phyloP scores from a whole-genome alignment of 2,329 filamentous ascomycete genomes.

The Fusarium xylarioides region DNA sequence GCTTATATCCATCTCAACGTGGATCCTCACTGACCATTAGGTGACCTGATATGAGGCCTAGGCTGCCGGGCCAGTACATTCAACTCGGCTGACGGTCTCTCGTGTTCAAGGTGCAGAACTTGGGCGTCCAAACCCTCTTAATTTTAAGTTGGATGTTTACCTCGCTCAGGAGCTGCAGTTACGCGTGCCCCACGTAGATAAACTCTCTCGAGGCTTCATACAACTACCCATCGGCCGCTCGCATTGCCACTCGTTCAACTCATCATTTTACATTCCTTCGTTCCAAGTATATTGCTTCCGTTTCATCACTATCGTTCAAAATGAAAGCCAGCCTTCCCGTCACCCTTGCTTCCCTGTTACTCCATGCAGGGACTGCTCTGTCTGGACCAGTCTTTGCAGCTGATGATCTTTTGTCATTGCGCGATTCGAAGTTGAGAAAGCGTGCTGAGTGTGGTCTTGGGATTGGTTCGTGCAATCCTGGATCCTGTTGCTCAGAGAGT shows the following conservation, averaged over 20 bases:
- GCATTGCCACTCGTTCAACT: conserved; percentile 23
- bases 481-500: conserved; percentile 50
- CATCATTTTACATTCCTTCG: neutral
- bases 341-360: conserved; percentile 27
- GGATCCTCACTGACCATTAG: neutral
- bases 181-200: conserved; percentile 37
- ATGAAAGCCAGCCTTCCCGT: conserved; percentile 33
- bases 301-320: neutral
- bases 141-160: neutral
- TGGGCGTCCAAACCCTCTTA: conserved; percentile 14
- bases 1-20: conserved; percentile 7
- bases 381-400: conserved; percentile 31
- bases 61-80: conserved; percentile 11
- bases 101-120: conserved; percentile 32
- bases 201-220: conserved; percentile 11
- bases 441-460: conserved; percentile 48
- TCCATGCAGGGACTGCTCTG: conserved; percentile 27
- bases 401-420: conserved; percentile 19
- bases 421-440: conserved; percentile 27
- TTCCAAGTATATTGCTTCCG: neutral
- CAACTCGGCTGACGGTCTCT: conserved; percentile 22
- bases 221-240: conserved; percentile 11
- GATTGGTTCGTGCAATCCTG: conserved; percentile 47
- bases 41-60: conserved; percentile 3
- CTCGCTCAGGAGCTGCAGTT: conserved; percentile 16